Evolutionary conservation across 2,329 filamentous ascomycete genomes (phyloP).

Genomic region (Xylariaceae sp.): DNA sequence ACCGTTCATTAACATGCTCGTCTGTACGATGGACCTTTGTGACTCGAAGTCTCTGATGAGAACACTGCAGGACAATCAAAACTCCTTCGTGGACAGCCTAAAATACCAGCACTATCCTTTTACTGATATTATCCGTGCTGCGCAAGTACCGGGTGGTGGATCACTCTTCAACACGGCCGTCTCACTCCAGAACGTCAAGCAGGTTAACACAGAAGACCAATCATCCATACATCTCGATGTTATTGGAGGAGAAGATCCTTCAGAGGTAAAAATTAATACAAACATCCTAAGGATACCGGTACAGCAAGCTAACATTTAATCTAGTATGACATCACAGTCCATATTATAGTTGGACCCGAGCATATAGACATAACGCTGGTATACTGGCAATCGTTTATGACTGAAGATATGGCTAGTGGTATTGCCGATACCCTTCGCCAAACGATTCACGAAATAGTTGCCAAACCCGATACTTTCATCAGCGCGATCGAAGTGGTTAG

Average conservation of each 20-base stretch:
- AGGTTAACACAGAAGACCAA: not conserved
- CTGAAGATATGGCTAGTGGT: not conserved
- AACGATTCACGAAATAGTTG: not conserved
- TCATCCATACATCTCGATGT: not conserved
- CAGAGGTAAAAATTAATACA: not conserved
- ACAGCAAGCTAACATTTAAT: too few relatives aligned
- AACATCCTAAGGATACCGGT: too few relatives aligned
- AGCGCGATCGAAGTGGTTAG: not conserved
- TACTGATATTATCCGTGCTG: not conserved
- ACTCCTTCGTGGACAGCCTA: not conserved
- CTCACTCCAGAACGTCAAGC: constrained; percentile 23
- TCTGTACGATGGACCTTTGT: not conserved
- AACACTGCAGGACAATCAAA: not conserved
- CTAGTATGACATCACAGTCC: constrained; percentile 9
- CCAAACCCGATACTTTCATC: not conserved
- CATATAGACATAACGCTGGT: not conserved
- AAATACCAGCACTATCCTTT: not conserved
- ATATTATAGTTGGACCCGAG: not conserved
- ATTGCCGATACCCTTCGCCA: not conserved
- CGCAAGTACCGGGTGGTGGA: not conserved
- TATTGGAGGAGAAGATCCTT: not conserved
- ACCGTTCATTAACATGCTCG: constrained; percentile 10
- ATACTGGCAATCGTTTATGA: constrained; percentile 5
- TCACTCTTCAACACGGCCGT: constrained; percentile 20
- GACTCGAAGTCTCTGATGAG: not conserved